phyloP scores from a whole-genome alignment of 257 asterid genomes.

The Phtheirospermum japonicum region DNA sequence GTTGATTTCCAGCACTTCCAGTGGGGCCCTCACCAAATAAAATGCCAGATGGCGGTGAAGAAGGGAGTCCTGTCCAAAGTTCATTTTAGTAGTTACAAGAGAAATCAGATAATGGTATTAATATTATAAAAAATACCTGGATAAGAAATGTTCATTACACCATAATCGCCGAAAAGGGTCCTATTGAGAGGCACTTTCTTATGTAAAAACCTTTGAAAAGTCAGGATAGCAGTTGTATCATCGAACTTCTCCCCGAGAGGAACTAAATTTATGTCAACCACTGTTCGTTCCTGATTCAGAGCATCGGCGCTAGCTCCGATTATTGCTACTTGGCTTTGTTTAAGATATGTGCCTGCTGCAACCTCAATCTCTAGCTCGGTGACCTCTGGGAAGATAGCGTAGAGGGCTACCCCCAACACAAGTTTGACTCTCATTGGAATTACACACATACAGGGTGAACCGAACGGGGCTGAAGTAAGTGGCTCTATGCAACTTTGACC shows the following conservation, averaged over 20 bases:
- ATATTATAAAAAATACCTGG: slow-evolving; percentile 57
- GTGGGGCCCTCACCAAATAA: slow-evolving; percentile 66
- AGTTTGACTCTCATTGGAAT: slow-evolving; percentile 94
- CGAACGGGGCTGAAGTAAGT: slow-evolving; percentile 73
- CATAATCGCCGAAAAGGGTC: slow-evolving; percentile 85
- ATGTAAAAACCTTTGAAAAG: slow-evolving; percentile 75
- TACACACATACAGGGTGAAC: slow-evolving; percentile 92
- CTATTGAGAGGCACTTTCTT: slow-evolving; percentile 85
- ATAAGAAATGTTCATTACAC: slow-evolving; percentile 56
- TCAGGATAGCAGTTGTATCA: slow-evolving; percentile 82
- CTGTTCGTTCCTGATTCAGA: slow-evolving; percentile 71
- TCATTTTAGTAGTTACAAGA: slow-evolving; percentile 26
- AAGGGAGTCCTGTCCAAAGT: slow-evolving; percentile 67
- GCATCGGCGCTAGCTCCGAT: slow-evolving; percentile 87
- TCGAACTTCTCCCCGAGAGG: slow-evolving; percentile 95
- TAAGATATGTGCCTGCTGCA: slow-evolving; percentile 86
- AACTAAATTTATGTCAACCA: slow-evolving; percentile 81
- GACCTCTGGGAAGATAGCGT: slow-evolving; percentile 79
- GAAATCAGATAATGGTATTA: slow-evolving; percentile 15
- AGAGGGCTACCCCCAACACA: slow-evolving; percentile 68
- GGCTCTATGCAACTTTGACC: slow-evolving; percentile 83
- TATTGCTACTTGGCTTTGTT: slow-evolving; percentile 82
- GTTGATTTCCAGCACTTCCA: slow-evolving; percentile 70
- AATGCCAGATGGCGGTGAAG: slow-evolving; percentile 61
- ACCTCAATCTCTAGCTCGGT: slow-evolving; percentile 80